Percentiles rank a stretch among this genome's conserved stretches.
Evolutionary conservation across 2,329 filamentous ascomycete genomes (phyloP).

Genomic region (Trichophyton mentagrophytes): DNA sequence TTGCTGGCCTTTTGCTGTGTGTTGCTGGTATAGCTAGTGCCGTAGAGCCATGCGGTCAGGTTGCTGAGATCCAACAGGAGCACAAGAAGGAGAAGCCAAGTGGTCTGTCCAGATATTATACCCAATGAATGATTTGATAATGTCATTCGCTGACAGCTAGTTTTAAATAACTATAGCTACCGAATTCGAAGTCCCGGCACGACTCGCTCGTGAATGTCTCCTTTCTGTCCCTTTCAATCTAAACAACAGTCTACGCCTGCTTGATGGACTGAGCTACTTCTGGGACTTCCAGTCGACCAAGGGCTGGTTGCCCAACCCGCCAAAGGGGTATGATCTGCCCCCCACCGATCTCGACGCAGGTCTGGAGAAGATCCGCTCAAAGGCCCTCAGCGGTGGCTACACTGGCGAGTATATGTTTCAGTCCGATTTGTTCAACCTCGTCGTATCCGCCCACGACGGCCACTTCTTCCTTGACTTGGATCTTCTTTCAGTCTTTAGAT

Average conservation of each 20-base stretch:
- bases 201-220: constrained; percentile 16
- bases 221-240: constrained; percentile 15
- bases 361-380: constrained; percentile 36
- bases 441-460: constrained; percentile 49
- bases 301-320: constrained; percentile 31
- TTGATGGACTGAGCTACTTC: constrained; percentile 15
- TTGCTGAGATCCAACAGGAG: neutral
- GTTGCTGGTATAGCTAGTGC: neutral
- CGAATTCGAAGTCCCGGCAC: constrained; percentile 9
- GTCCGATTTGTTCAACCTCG: constrained; percentile 40
- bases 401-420: constrained; percentile 45
- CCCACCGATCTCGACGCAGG: constrained; percentile 37
- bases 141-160: neutral
- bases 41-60: neutral
- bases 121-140: neutral
- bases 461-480: constrained; percentile 32
- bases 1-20: neutral
- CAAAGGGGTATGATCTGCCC: constrained; percentile 39
- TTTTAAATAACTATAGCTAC: neutral
- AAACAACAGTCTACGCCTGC: constrained; percentile 12
- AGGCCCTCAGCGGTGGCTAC: constrained; percentile 34
- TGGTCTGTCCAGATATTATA: neutral
- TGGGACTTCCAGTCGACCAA: constrained; percentile 17
- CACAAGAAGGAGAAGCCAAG: neutral
- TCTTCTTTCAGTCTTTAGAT: constrained; percentile 32